Conservation (phyloP, 805 yeast species). For the Candida glaebosa region DNA sequence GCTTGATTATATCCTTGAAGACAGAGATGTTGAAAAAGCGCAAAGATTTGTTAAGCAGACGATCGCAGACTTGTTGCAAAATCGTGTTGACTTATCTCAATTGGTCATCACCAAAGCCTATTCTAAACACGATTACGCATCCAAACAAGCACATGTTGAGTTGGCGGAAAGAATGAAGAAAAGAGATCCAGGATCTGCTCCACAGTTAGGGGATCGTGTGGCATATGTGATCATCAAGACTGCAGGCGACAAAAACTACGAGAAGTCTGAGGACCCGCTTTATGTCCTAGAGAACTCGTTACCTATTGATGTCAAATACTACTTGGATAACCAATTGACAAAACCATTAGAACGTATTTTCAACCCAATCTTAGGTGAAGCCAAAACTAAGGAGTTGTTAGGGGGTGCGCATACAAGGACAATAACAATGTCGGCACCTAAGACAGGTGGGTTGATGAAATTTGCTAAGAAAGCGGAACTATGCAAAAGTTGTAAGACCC, state of each 20-base stretch:
- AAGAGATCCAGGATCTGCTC: constrained; percentile 97
- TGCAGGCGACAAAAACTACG: constrained; percentile 83
- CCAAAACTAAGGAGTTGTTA: constrained; percentile 72
- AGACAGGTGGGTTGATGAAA: constrained; percentile 83
- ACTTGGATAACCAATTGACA: constrained; percentile 85
- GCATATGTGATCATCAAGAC: constrained; percentile 88
- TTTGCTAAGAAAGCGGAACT: constrained; percentile 87
- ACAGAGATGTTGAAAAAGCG: constrained; percentile 82
- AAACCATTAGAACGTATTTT: constrained; percentile 92
- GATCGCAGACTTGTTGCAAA: constrained; percentile 86
- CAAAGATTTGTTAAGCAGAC: constrained; percentile 80
- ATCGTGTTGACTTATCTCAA: constrained; percentile 88
- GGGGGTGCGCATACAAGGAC: constrained; percentile 83
- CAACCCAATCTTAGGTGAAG: constrained; percentile 90
- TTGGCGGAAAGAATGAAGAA: constrained; percentile 93
- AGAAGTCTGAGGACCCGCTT: constrained; percentile 95
- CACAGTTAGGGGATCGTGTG: constrained; percentile 94
- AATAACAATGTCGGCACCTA: constrained; percentile 68
- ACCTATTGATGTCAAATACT: constrained; percentile 92
- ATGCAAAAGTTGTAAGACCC: constrained; percentile 85
- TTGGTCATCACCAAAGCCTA: constrained; percentile 91
- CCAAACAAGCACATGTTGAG: constrained; percentile 96
- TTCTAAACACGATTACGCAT: constrained; percentile 86
- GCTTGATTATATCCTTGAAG: constrained; percentile 77
- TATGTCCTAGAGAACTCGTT: constrained; percentile 88